Conservation (phyloP, 257 asterid species). For the Solanum microdontum region DNA sequence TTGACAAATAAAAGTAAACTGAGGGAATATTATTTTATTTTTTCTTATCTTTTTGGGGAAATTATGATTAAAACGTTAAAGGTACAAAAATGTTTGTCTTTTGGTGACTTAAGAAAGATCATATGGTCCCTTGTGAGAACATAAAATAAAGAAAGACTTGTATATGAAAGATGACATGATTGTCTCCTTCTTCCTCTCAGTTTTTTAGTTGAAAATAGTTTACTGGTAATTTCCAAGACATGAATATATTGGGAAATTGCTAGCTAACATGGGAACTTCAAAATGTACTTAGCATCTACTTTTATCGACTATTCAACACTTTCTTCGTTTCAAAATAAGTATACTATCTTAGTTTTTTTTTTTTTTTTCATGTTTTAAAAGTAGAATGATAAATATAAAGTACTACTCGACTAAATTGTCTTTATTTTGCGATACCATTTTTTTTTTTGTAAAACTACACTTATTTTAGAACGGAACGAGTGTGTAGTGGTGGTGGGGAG, state of each 20-base stretch:
- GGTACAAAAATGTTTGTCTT: not conserved
- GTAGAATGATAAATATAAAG: too few relatives aligned
- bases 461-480: not conserved
- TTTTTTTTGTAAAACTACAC: not conserved
- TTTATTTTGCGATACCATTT: too few relatives aligned
- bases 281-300: not conserved
- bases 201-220: not conserved
- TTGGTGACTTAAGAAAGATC: not conserved
- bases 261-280: not conserved
- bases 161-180: not conserved
- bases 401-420: not conserved
- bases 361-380: too few relatives aligned
- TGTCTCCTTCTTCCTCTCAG: not conserved
- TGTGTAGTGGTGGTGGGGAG: not conserved
- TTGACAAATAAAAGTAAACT: not conserved
- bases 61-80: not conserved
- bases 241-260: conserved; percentile 5
- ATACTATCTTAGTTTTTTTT: too few relatives aligned
- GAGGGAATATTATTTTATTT: not conserved
- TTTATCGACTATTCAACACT: too few relatives aligned
- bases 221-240: not conserved
- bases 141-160: not conserved
- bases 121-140: not conserved
- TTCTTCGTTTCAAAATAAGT: not conserved
- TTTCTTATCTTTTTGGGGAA: not conserved